phyloP scores from a whole-genome alignment of 2,329 filamentous ascomycete species.

The Colletotrichum trifolii region DNA sequence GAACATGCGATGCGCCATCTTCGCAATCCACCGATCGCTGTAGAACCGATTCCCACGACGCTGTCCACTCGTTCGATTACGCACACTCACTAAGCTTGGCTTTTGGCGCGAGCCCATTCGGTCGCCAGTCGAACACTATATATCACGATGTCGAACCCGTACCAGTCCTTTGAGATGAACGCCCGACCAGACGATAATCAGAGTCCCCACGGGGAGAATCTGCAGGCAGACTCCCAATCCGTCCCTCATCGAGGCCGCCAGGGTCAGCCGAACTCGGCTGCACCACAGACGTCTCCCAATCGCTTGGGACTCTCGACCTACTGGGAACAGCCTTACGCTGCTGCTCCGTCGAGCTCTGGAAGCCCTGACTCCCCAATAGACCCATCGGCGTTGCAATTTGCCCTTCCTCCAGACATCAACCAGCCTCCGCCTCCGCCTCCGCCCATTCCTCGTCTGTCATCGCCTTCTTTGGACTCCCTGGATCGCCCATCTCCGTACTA shows the following conservation, averaged over 20 bases:
- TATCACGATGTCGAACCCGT: slow-evolving; percentile 6
- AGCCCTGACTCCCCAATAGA: slow-evolving; percentile 64
- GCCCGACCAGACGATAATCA: slow-evolving; percentile 21
- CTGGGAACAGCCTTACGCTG: slow-evolving; percentile 61
- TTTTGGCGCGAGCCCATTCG: too few relatives aligned
- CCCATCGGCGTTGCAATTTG: slow-evolving; percentile 62
- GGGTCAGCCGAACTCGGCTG: slow-evolving; percentile 16
- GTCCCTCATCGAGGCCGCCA: slow-evolving; percentile 23
- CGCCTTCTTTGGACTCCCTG: slow-evolving; percentile 44
- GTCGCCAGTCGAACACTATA: too few relatives aligned
- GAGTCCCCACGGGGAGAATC: slow-evolving; percentile 23
- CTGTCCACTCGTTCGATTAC: neutral
- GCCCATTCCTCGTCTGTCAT: slow-evolving; percentile 25
- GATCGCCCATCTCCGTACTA: slow-evolving; percentile 46
- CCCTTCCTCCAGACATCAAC: slow-evolving; percentile 64
- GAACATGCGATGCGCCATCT: slow-evolving; percentile 19
- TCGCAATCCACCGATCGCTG: slow-evolving; percentile 5
- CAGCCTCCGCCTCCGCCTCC: slow-evolving; percentile 40
- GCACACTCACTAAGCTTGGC: too few relatives aligned
- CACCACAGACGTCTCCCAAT: slow-evolving; percentile 41
- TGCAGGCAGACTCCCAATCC: slow-evolving; percentile 37
- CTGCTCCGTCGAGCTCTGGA: slow-evolving; percentile 48
- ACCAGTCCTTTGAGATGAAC: slow-evolving; percentile 31
- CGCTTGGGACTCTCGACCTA: slow-evolving; percentile 61
- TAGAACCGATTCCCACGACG: slow-evolving; percentile 7